Conservation (phyloP, 225 moss, liverwort and hornwort genomes). For the Anthoceros angustus region DNA sequence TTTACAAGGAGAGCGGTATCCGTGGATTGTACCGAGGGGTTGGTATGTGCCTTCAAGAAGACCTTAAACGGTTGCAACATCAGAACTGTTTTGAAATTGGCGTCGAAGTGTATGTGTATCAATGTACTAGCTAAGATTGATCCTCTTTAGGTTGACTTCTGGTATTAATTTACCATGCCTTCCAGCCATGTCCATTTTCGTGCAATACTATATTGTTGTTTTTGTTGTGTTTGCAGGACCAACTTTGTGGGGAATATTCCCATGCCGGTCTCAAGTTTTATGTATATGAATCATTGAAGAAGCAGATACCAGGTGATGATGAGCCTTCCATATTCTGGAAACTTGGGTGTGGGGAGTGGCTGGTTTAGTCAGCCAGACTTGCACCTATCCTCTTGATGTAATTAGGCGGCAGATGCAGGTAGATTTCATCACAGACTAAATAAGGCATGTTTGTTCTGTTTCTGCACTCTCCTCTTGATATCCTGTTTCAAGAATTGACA, state of each 20-base stretch:
- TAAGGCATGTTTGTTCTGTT: background rate
- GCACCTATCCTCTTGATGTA: slow-evolving; percentile 51
- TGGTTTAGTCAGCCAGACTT: slow-evolving; percentile 28
- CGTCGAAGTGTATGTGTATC: background rate
- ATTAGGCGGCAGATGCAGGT: slow-evolving; percentile 96
- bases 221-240: slow-evolving; percentile 35
- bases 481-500: background rate
- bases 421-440: background rate
- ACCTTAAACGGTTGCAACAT: background rate
- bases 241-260: slow-evolving; percentile 74
- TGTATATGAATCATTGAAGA: slow-evolving; percentile 65
- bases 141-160: too few relatives aligned
- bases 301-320: slow-evolving; percentile 35
- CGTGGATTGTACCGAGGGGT: slow-evolving; percentile 87
- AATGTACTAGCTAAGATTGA: too few relatives aligned
- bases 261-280: slow-evolving; percentile 20
- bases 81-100: too few relatives aligned
- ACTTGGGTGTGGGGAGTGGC: slow-evolving; percentile 41
- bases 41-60: slow-evolving; percentile 33
- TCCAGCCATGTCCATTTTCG: too few relatives aligned
- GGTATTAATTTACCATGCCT: too few relatives aligned
- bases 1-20: slow-evolving; percentile 59
- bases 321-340: slow-evolving; percentile 56
- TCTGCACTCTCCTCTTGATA: background rate
- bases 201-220: too few relatives aligned